phyloP scores from a whole-genome alignment of 371 early-diverging fungal species.

The Apophysomyces trapeziformis region DNA sequence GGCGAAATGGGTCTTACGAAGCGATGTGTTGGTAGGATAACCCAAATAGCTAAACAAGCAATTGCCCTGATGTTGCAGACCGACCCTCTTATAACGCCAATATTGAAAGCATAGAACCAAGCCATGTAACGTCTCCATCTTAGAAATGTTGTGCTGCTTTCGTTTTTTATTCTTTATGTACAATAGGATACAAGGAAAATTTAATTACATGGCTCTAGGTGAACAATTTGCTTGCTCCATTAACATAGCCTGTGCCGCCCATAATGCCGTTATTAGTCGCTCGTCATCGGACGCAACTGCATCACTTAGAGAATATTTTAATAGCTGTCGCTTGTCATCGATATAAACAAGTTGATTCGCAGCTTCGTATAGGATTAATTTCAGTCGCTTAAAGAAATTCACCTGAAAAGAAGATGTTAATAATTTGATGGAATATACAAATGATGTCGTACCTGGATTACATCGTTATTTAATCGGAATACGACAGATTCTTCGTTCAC shows the following conservation, averaged over 20 bases:
- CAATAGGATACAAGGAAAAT: background rate
- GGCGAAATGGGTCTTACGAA: conserved; percentile 73
- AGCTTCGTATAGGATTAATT: conserved; percentile 67
- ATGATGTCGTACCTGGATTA: conserved; percentile 66
- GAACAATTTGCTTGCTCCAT: conserved; percentile 1
- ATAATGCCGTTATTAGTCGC: conserved; percentile 7
- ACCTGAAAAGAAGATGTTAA: conserved; percentile 44
- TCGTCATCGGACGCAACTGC: conserved; percentile 12
- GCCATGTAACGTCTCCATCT: background rate
- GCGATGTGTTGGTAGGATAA: conserved; percentile 59
- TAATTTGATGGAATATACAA: background rate
- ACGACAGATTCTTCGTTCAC: conserved; percentile 69
- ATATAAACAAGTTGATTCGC: conserved; percentile 59
- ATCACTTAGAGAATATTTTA: conserved; percentile 18
- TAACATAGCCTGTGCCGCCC: background rate
- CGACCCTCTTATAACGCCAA: too few species aligned
- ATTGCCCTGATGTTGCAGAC: background rate
- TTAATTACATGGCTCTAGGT: background rate
- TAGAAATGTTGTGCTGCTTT: background rate
- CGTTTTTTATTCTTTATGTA: background rate
- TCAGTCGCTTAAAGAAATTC: conserved; percentile 76
- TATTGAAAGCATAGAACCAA: background rate
- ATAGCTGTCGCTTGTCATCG: conserved; percentile 25
- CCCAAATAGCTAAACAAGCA: background rate
- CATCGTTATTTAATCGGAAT: conserved; percentile 72